phyloP scores from a whole-genome alignment of 2,329 filamentous ascomycete genomes.

The Stachybotrys chlorohalonatus region DNA sequence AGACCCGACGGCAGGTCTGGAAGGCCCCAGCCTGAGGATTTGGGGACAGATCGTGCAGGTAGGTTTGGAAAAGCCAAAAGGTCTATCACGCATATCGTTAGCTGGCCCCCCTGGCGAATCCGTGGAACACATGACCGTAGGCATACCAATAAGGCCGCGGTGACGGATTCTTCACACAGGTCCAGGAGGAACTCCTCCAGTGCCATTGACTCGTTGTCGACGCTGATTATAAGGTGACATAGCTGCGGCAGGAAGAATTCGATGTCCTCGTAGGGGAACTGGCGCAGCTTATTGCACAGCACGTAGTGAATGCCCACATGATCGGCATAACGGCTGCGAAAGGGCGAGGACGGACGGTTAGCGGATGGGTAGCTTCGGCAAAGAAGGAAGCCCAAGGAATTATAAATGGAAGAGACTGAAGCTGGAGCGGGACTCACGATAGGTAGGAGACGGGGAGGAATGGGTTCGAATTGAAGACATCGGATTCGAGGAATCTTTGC shows the following conservation, averaged over 20 bases:
- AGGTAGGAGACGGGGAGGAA: slow-evolving; percentile 84
- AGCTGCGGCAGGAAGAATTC: slow-evolving; percentile 86
- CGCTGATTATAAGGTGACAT: slow-evolving; percentile 79
- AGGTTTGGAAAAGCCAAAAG: slow-evolving; percentile 86
- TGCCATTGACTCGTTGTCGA: slow-evolving; percentile 88
- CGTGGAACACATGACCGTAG: neutral
- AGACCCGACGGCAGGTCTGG: slow-evolving; percentile 73
- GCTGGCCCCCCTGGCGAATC: neutral
- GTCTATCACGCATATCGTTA: slow-evolving; percentile 42
- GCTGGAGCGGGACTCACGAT: slow-evolving; percentile 50
- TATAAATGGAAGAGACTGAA: neutral
- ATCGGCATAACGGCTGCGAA: slow-evolving; percentile 69
- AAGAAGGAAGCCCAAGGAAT: neutral
- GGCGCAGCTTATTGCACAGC: slow-evolving; percentile 78
- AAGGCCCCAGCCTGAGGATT: slow-evolving; percentile 71
- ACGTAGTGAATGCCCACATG: slow-evolving; percentile 88
- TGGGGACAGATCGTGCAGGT: slow-evolving; percentile 69
- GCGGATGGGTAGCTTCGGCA: slow-evolving; percentile 1
- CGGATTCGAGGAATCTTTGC: slow-evolving; percentile 84
- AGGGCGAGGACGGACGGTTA: slow-evolving; percentile 11
- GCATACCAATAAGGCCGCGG: slow-evolving; percentile 70
- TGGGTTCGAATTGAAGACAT: slow-evolving; percentile 87
- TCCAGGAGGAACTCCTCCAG: slow-evolving; percentile 82
- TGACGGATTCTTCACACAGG: slow-evolving; percentile 79
- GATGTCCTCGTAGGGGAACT: slow-evolving; percentile 84